Conservation (phyloP, 116 monocot genomes). For the Trichopus zeylanicus region DNA sequence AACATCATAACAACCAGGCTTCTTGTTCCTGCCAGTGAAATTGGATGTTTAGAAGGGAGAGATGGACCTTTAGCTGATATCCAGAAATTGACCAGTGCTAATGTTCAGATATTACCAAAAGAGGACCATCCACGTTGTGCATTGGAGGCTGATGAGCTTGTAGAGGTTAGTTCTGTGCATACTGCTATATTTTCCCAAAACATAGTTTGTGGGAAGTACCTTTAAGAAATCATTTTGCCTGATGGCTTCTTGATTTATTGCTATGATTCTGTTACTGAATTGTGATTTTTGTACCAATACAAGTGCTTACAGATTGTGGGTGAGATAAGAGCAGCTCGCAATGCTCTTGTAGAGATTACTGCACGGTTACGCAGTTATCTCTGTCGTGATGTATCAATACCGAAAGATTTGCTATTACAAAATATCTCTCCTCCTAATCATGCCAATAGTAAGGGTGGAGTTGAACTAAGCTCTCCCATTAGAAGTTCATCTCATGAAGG, state of each 20-base stretch:
- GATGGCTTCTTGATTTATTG: neutral
- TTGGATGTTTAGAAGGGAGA: slow-evolving; percentile 63
- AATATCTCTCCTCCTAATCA: slow-evolving; percentile 19
- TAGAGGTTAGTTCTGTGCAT: slow-evolving; percentile 54
- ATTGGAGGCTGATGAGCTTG: slow-evolving; percentile 58
- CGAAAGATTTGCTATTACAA: slow-evolving; percentile 34
- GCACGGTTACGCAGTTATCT: slow-evolving; percentile 50
- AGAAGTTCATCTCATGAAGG: slow-evolving; percentile 39
- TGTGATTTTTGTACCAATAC: slow-evolving; percentile 4
- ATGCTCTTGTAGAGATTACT: slow-evolving; percentile 76
- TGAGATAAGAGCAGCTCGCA: slow-evolving; percentile 81
- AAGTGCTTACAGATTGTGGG: slow-evolving; percentile 83
- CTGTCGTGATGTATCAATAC: slow-evolving; percentile 39
- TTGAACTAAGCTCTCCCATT: slow-evolving; percentile 35
- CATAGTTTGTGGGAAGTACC: neutral
- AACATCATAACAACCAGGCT: slow-evolving; percentile 90
- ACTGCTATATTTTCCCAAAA: too few relatives aligned
- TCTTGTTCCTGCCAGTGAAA: slow-evolving; percentile 65
- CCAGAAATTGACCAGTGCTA: slow-evolving; percentile 49
- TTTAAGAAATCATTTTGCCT: neutral
- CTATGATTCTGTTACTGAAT: neutral
- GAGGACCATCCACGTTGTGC: slow-evolving; percentile 69
- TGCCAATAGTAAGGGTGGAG: slow-evolving; percentile 18
- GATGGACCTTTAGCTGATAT: slow-evolving; percentile 70
- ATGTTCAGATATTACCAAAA: slow-evolving; percentile 79